A percentile compares a stretch with the other conserved stretches of the same genome.
phyloP scores from a whole-genome alignment of 768 basidiomycete species.

The Xerocomellus amylosporus region DNA sequence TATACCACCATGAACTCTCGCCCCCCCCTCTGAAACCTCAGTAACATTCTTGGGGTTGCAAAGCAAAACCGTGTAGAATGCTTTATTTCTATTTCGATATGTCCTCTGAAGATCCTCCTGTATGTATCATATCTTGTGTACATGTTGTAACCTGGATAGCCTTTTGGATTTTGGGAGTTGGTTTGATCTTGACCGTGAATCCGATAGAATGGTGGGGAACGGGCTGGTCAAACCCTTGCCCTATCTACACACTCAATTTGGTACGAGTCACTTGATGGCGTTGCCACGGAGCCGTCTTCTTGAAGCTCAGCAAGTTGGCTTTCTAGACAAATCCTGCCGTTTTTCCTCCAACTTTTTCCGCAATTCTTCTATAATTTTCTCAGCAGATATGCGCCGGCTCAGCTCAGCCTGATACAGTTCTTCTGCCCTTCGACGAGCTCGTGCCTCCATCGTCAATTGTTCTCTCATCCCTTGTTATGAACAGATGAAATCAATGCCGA shows the following conservation, averaged over 20 bases:
- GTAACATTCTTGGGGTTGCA: neutral
- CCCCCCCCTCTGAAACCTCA: conserved; percentile 3
- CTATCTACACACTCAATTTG: neutral
- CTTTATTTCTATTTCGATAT: conserved; percentile 19
- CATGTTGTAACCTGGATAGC: neutral
- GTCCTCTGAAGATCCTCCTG: conserved; percentile 9
- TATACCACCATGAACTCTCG: conserved; percentile 26
- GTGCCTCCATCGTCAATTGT: conserved; percentile 30
- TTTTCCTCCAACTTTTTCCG: conserved; percentile 7
- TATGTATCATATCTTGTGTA: conserved; percentile 24
- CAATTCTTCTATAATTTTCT: conserved; percentile 22
- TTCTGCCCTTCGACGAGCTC: conserved; percentile 36
- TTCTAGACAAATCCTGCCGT: neutral
- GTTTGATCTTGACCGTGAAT: neutral
- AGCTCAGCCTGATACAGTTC: conserved; percentile 31
- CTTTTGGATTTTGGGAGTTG: too few relatives aligned
- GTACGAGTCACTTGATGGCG: neutral
- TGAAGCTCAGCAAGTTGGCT: neutral
- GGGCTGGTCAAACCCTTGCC: neutral
- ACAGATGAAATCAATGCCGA: neutral
- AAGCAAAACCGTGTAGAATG: conserved; percentile 18
- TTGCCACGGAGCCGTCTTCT: neutral
- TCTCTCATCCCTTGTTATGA: conserved; percentile 31
- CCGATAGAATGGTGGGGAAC: neutral
- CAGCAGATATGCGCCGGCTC: conserved; percentile 30